A percentile compares a stretch with the other conserved stretches of the same genome.
Evolutionary conservation across 108 stramenopile genomes (phyloP).

Genomic region (Fistulifera solaris): DNA sequence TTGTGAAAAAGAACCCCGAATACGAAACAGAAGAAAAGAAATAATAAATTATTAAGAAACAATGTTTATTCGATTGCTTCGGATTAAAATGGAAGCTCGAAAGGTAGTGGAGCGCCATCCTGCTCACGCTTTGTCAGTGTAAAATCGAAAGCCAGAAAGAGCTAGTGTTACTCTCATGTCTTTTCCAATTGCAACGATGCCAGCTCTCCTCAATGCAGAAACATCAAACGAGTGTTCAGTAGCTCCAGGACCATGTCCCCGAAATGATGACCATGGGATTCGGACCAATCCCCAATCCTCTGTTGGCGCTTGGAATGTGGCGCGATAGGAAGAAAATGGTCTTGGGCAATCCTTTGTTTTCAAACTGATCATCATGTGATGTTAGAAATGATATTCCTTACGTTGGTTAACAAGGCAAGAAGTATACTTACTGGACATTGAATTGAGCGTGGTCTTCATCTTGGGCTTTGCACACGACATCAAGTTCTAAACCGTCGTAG

Average conservation of each 20-base stretch:
- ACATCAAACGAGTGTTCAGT: conserved; percentile 33
- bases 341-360: conserved; percentile 43
- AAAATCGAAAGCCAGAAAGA: conserved; percentile 43
- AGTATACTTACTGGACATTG: conserved; percentile 57
- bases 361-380: conserved; percentile 18
- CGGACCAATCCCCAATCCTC: conserved; percentile 48
- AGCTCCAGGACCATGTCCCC: conserved; percentile 52
- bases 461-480: conserved; percentile 39
- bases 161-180: conserved; percentile 48
- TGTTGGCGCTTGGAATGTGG: conserved; percentile 24
- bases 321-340: conserved; percentile 51
- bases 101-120: no score
- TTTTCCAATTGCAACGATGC: conserved; percentile 62
- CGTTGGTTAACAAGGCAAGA: neutral
- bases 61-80: no score
- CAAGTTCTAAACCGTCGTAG: conserved; percentile 67
- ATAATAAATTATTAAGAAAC: conserved; percentile 4
- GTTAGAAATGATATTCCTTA: neutral
- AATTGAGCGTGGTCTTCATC: conserved; percentile 35
- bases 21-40: conserved; percentile 50
- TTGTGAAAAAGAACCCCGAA: conserved; percentile 86
- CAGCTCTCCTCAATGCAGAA: conserved; percentile 31
- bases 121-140: conserved; percentile 12
- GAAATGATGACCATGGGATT: conserved; percentile 46
- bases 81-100: no score